phyloP scores from a whole-genome alignment of 2,329 filamentous ascomycete genomes.

The Fusarium abutilonis region DNA sequence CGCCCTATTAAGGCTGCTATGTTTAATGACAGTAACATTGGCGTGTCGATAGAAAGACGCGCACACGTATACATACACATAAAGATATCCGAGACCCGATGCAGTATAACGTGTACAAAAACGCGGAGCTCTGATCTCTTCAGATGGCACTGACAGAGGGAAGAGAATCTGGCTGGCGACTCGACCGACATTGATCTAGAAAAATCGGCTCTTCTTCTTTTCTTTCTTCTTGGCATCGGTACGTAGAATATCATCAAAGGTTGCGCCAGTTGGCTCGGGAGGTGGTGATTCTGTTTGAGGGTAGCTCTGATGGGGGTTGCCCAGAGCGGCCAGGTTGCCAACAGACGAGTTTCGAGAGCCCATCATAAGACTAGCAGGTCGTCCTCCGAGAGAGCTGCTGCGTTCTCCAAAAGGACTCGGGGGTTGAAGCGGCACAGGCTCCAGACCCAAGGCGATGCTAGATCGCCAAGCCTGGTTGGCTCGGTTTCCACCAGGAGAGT shows the following conservation, averaged over 20 bases:
- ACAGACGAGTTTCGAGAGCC: slow-evolving; percentile 49
- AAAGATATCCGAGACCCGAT: slow-evolving; percentile 10
- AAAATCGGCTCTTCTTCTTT: slow-evolving; percentile 57
- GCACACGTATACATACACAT: slow-evolving; percentile 7
- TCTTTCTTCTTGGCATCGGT: slow-evolving; percentile 48
- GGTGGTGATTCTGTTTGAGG: slow-evolving; percentile 37
- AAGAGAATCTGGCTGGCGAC: slow-evolving; percentile 8
- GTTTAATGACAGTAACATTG: slow-evolving; percentile 16
- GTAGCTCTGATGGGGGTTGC: slow-evolving; percentile 20
- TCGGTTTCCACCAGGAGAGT: slow-evolving; percentile 52
- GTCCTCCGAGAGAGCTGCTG: slow-evolving; percentile 51
- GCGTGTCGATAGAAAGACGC: slow-evolving; percentile 9
- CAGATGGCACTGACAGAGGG: slow-evolving; percentile 9
- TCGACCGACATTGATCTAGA: slow-evolving; percentile 42
- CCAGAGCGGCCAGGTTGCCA: slow-evolving; percentile 50
- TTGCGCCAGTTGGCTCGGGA: slow-evolving; percentile 49
- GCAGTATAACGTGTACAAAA: slow-evolving; percentile 15
- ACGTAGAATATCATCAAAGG: slow-evolving; percentile 62
- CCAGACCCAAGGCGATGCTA: slow-evolving; percentile 56
- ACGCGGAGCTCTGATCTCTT: slow-evolving; percentile 9
- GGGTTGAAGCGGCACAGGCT: slow-evolving; percentile 54
- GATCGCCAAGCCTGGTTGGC: slow-evolving; percentile 52
- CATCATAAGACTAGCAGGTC: slow-evolving; percentile 48
- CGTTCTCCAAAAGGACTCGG: slow-evolving; percentile 49
- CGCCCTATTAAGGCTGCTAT: slow-evolving; percentile 12